phyloP scores from a whole-genome alignment of 176 grass and related monocot genomes.

The Thinopyrum elongatum region DNA sequence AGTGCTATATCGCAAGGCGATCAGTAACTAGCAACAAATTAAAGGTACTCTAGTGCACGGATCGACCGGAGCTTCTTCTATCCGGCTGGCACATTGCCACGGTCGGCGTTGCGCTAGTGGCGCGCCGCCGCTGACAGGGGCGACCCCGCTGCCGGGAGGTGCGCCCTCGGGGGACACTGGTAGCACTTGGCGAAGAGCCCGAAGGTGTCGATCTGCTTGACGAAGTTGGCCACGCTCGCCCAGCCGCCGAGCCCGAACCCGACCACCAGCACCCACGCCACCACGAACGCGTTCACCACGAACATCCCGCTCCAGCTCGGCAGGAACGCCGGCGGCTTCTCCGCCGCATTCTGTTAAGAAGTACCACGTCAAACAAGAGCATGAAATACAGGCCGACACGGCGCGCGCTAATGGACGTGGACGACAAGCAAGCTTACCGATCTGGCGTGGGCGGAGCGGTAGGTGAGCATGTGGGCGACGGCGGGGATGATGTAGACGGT shows the following conservation, averaged over 20 bases:
- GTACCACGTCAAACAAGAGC: not conserved
- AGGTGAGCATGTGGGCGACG: slow-evolving; percentile 50
- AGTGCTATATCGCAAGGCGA: not conserved
- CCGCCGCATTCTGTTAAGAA: slow-evolving; percentile 61
- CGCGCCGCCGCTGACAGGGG: not conserved
- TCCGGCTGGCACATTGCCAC: not conserved
- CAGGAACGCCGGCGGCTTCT: slow-evolving; percentile 72
- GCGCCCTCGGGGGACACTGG: slow-evolving; percentile 45
- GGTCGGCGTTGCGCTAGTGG: not conserved
- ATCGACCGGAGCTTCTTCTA: not conserved
- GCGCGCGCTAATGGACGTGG: no score
- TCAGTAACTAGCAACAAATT: not conserved
- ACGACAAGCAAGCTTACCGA: slow-evolving; percentile 10
- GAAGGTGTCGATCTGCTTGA: slow-evolving; percentile 77
- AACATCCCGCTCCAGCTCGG: slow-evolving; percentile 77
- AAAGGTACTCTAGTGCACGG: not conserved
- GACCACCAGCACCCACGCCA: slow-evolving; percentile 77
- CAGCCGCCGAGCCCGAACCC: slow-evolving; percentile 79
- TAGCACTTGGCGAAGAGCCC: slow-evolving; percentile 84
- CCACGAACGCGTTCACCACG: slow-evolving; percentile 66
- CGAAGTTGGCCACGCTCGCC: slow-evolving; percentile 75
- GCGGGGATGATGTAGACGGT: slow-evolving; percentile 66
- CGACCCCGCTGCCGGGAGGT: not conserved
- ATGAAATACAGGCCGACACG: no score
- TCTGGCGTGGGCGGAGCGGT: slow-evolving; percentile 44